A percentile compares a stretch with the other conserved stretches of the same genome.
Evolutionary conservation across 2,329 filamentous ascomycete species (phyloP).

Genomic region (Aspergillus calidoustus): DNA sequence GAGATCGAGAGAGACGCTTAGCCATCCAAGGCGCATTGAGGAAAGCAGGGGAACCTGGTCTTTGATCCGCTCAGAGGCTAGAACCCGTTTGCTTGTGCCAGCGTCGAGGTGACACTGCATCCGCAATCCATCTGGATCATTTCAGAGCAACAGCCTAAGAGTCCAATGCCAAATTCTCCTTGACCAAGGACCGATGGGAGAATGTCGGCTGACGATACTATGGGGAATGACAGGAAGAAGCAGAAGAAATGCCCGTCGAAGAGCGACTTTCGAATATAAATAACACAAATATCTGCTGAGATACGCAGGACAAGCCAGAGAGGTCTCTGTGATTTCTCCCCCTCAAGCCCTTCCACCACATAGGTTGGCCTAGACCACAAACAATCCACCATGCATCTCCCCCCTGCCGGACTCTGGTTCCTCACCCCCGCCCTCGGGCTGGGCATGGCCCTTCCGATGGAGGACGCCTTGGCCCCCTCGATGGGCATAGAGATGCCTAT

Average conservation of each 20-base stretch:
- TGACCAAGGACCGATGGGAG: neutral
- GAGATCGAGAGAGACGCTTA: too few species aligned
- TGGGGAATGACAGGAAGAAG: neutral
- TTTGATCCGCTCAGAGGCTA: neutral
- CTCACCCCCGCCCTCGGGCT: slow-evolving; percentile 21
- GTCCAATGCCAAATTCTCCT: neutral
- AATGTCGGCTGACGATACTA: too few species aligned
- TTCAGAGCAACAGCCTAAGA: neutral
- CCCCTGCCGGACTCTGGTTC: slow-evolving; percentile 12
- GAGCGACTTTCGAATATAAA: neutral
- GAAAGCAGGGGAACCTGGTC: neutral
- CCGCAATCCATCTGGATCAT: neutral
- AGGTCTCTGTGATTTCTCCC: neutral
- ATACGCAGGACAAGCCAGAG: neutral
- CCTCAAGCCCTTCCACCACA: neutral
- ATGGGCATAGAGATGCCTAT: neutral
- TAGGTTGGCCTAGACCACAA: neutral
- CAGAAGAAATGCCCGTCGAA: neutral
- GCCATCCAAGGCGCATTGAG: too few species aligned
- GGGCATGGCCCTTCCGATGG: slow-evolving; percentile 16
- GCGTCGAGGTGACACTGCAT: slow-evolving; percentile 1
- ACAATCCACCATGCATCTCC: slow-evolving; percentile 10
- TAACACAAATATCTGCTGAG: neutral
- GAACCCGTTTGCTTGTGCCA: neutral
- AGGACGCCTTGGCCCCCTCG: slow-evolving; percentile 4